Percentiles rank a stretch among this genome's conserved stretches.
Evolutionary conservation across 225 moss, liverwort and hornwort species (phyloP).

Genomic region (Thuidium tamariscinum): DNA sequence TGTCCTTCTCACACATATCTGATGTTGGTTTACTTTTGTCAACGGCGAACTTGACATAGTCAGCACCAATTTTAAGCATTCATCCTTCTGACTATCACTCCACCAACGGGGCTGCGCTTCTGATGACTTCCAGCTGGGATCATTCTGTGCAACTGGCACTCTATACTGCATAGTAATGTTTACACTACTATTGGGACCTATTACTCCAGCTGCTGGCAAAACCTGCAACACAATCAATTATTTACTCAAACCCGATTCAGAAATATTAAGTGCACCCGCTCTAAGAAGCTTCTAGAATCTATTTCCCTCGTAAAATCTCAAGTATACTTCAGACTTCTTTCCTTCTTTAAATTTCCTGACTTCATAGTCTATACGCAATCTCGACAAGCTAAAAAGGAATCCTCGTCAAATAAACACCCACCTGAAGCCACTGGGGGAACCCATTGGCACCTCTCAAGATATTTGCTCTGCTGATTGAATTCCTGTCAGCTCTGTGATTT

Average conservation of each 20-base stretch:
- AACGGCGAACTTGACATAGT: slow-evolving; percentile 35
- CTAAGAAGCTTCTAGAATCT: neutral
- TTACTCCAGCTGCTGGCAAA: slow-evolving; percentile 40
- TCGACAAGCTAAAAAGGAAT: neutral
- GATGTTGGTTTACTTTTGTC: slow-evolving; percentile 35
- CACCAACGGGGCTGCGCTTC: slow-evolving; percentile 41
- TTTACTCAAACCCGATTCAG: neutral
- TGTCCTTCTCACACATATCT: slow-evolving; percentile 32
- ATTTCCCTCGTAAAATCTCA: neutral
- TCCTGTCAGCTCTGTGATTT: slow-evolving; percentile 28
- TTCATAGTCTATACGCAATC: neutral
- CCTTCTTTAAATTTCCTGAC: neutral
- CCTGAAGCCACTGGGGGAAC: slow-evolving; percentile 91
- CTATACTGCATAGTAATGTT: slow-evolving; percentile 20
- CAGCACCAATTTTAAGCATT: slow-evolving; percentile 41
- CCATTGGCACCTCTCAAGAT: slow-evolving; percentile 70
- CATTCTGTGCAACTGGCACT: neutral
- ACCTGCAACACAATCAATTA: slow-evolving; percentile 16
- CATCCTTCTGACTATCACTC: slow-evolving; percentile 18
- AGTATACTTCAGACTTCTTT: neutral
- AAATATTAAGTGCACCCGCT: neutral
- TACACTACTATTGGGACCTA: slow-evolving; percentile 26
- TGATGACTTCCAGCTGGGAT: neutral
- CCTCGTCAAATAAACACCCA: neutral
- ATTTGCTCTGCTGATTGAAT: slow-evolving; percentile 11